Percentiles rank a stretch among this genome's conserved stretches.
These are phyloP conservation scores for Phytophthora macrochlamydospora DNA, from an alignment of 352 stramenopile genomes.

Conservation along the genomic window DNA sequence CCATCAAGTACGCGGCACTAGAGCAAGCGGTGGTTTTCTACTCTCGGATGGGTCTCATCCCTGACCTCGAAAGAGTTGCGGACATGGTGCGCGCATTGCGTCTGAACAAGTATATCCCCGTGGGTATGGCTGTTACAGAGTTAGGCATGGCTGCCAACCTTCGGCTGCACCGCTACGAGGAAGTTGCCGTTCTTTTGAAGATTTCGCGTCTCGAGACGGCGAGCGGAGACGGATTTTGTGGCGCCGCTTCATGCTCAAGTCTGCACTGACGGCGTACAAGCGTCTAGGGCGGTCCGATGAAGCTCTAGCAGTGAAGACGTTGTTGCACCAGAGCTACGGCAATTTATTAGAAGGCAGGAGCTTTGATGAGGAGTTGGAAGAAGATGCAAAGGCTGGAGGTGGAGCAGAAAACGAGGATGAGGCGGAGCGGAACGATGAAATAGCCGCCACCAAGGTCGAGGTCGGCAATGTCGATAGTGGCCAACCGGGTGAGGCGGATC, in stretches of 20 bases:
- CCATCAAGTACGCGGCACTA: slow-evolving; percentile 80
- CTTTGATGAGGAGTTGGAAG: slow-evolving; percentile 1
- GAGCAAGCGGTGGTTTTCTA: slow-evolving; percentile 76
- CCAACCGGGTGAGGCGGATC: slow-evolving; percentile 21
- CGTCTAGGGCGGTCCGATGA: slow-evolving; percentile 60
- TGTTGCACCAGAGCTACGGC: slow-evolving; percentile 47
- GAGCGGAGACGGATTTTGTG: slow-evolving; percentile 62
- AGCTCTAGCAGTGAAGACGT: slow-evolving; percentile 58
- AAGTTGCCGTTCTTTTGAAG: slow-evolving; percentile 78
- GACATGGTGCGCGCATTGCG: slow-evolving; percentile 69
- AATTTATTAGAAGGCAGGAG: slow-evolving; percentile 26
- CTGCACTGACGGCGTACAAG: slow-evolving; percentile 55
- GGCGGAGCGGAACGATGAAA: slow-evolving; percentile 10
- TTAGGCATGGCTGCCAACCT: slow-evolving; percentile 77
- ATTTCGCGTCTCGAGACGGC: slow-evolving; percentile 67
- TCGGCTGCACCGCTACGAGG: slow-evolving; percentile 56
- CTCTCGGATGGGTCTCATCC: slow-evolving; percentile 65
- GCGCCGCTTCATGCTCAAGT: slow-evolving; percentile 68
- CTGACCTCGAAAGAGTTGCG: slow-evolving; percentile 63
- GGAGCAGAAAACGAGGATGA: slow-evolving; percentile 1
- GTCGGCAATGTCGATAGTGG: slow-evolving; percentile 32
- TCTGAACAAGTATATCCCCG: slow-evolving; percentile 75
- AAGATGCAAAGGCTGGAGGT: background rate
- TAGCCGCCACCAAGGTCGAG: slow-evolving; percentile 21
- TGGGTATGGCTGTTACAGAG: slow-evolving; percentile 75